Evolutionary conservation across 208 protist genomes (phyloP), one percentile per base, ranked within the genome.

Genomic region (Balamuthia mandrillaris): DNA sequence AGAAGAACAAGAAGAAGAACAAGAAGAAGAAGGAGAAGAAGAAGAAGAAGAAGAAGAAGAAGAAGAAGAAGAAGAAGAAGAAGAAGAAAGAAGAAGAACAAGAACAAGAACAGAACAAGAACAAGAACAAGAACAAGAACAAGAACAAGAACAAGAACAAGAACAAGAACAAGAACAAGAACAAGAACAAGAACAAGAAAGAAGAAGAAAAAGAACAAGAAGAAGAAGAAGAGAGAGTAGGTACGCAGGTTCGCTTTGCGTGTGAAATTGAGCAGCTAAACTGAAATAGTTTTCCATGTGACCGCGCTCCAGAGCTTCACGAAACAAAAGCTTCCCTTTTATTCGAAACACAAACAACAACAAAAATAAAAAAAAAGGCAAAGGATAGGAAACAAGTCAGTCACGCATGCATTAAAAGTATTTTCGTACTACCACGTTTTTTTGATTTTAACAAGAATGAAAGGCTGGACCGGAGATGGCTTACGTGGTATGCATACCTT

Each of bases 251-350:
- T 74, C 65, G 21, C 65, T 74, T 39, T 70, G 61, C 31, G 61
- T 70, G 61, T 21, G 61, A 39, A 29, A 70, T 27, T 70, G 61
- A 5, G 61, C 61, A 12, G 61, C 61, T 18, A 70, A 39, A 12
- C 35, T 39, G 35, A 70, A 70, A 39, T 70, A 70, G 61, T 66
- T 66, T 31, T 66, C 58, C 58, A 66, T 66, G 58, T 42, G 41
- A 35, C n/a, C n/a, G n/a, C n/a, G n/a, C n/a, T n/a, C 58, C 41
- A n/a, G 10, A 37, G 18, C 31, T 12, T 5, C 14, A 1, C 2
- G 56, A 63, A n/a, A n/a, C n/a, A n/a, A n/a, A n/a, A n/a, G n/a
- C n/a, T n/a, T n/a, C n/a, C n/a, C n/a, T n/a, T n/a, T n/a, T n/a
- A n/a, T n/a, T n/a, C n/a, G n/a, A n/a, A n/a, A n/a, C n/a, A n/a